Base-by-base conservation (phyloP, 495 filamentous ascomycete genomes). In the Bacidia gigantensis region DNA sequence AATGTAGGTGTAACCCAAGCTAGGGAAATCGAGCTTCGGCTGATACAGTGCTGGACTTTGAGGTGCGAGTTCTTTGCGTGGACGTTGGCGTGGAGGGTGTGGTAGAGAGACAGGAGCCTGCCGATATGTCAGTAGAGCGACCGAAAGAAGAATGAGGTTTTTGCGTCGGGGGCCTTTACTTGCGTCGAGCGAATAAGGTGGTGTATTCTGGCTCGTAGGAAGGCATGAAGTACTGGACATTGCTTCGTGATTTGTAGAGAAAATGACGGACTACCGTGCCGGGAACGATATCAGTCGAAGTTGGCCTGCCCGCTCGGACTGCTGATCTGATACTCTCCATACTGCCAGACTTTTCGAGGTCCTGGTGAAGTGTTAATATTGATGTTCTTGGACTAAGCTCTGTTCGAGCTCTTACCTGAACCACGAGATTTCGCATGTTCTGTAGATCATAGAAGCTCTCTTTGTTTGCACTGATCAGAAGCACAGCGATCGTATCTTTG, bases 161-260 rank as follows among this genome's bases (percentile, higher is more conserved):
- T 1, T 20, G 2, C 41, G 53, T 12, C 50, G 17, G 18, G n/a
- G 45, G 25, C 40, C 24, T 65, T 49, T 64, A 81, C 72, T 80
- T 79, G 64, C 89, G 73, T 43, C 83, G 72, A 24, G 82, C 77
- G 20, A 87, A 67, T 10, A 80, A 59, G 11, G 69, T 79, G 40
- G 64, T 68, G 60, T 89, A 94, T 51, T 82, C 71, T 0, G 89
- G 85, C 12, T 80, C 72, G 49, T 83, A 87, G 0, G 84, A 78
- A 14, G 90, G 84, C 86, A 95, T 95, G 39, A 79, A 80, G 64
- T 95, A 98, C 61, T 98, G 92, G 17, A 97, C 92, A 64, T 98
- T 96, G 17, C 80, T 80, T 41, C 83, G 75, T 20, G 86, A 92
- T 65, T 95, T 97, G 70, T 94, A 98, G 26, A 98, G 67, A 66